Percentiles rank a stretch among this genome's conserved stretches.
Conservation (phyloP, 768 basidiomycete species). For the Lactarius hengduanensis region DNA sequence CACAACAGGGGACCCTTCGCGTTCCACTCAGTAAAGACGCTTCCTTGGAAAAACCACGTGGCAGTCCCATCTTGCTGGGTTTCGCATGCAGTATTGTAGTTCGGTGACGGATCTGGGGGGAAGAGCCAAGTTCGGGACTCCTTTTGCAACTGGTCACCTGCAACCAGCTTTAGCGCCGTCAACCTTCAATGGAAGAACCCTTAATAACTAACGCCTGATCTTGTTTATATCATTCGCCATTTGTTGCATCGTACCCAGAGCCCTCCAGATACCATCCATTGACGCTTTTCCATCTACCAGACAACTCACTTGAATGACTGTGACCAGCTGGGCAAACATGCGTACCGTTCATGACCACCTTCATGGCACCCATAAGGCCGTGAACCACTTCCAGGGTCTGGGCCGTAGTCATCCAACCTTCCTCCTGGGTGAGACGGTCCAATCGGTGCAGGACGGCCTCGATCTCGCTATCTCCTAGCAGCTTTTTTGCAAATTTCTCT, state of each 20-base stretch:
- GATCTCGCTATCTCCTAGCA: not conserved
- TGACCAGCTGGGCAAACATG: not conserved
- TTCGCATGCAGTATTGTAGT: too few species aligned
- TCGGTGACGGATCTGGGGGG: too few species aligned
- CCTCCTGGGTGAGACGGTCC: not conserved
- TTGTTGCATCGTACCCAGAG: not conserved
- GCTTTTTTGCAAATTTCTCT: conserved; percentile 2
- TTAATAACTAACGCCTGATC: not conserved
- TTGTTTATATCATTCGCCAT: not conserved
- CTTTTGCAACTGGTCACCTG: not conserved
- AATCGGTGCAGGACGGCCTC: not conserved
- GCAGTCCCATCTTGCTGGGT: too few species aligned
- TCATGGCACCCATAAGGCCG: too few species aligned
- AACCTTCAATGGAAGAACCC: too few species aligned
- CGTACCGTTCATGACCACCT: too few species aligned
- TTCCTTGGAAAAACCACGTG: not conserved
- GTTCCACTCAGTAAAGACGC: not conserved
- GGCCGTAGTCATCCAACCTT: not conserved
- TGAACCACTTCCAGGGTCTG: not conserved
- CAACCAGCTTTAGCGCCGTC: not conserved
- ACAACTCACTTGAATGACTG: not conserved
- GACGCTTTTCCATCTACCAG: not conserved
- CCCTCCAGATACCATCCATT: not conserved
- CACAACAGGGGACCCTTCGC: not conserved
- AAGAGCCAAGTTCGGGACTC: too few species aligned